phyloP scores from a whole-genome alignment of 1,284 basidiomycete species.

The Irpex rosettiformis region DNA sequence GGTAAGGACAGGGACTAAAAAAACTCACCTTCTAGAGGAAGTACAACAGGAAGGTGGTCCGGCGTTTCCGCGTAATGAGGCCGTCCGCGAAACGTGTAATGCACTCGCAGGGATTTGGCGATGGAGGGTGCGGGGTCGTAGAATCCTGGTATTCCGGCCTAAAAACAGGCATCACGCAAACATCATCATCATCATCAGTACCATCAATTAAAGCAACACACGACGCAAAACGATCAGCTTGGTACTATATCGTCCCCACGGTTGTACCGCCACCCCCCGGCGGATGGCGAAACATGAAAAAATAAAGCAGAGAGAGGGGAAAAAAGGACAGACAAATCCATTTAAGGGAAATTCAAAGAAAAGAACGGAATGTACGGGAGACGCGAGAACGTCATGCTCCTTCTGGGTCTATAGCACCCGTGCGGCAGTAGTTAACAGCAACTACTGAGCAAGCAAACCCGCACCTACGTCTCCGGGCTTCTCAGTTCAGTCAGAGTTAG shows the following conservation, averaged over 20 bases:
- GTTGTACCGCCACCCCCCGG: slow-evolving; percentile 2
- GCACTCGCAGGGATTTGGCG: slow-evolving; percentile 64
- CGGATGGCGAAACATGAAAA: slow-evolving; percentile 2
- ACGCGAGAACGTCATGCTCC: not conserved
- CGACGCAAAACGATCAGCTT: no score
- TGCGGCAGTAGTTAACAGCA: not conserved
- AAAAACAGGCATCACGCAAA: no score
- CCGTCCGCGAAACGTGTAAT: slow-evolving; percentile 75
- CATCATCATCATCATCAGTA: no score
- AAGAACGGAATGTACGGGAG: not conserved
- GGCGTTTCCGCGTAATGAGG: slow-evolving; percentile 75
- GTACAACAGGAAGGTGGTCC: slow-evolving; percentile 66
- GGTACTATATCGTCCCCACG: no score
- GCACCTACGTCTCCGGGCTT: not conserved
- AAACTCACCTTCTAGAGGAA: slow-evolving; percentile 76
- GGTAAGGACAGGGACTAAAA: no score
- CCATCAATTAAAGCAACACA: no score
- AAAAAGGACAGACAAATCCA: no score
- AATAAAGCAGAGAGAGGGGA: no score
- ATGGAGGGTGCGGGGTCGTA: slow-evolving; percentile 70
- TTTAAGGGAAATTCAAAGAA: not conserved
- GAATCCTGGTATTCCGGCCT: slow-evolving; percentile 73
- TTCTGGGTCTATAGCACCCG: not conserved
- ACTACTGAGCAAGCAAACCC: not conserved
- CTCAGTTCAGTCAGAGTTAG: slow-evolving; percentile 5